Base-by-base conservation (phyloP, 495 filamentous ascomycete species). In the Cercophora sp. region DNA sequence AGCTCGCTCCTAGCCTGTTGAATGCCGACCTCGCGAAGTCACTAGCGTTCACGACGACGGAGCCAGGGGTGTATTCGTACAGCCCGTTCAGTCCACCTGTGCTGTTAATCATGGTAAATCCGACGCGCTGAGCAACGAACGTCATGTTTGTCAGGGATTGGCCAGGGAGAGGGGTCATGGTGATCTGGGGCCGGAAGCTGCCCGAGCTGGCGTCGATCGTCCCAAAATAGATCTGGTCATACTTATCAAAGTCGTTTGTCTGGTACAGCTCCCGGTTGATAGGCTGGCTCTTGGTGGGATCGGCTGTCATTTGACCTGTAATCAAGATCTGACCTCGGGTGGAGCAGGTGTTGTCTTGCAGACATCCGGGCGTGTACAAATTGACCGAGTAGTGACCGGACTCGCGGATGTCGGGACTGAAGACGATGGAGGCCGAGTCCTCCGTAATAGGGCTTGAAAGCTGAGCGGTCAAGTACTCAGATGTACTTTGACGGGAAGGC, bases 211-310 rank as follows among this genome's bases (percentile, higher is more conserved):
- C 83, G 61, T 97, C 90, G 49, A 99, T 82, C 53, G 79, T 80
- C 6, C 91, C 94, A 51, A 81, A 83, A 65, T 91, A 96, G 52
- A 97, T 82, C 49, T 85, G 82, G 61, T 97, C 94, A 57, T 93
- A 96, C 69, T 97, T 99, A 71, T 96, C 89, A 62, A 84, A 89
- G 57, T 89, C 71, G 68, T 97, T 97, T 15, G 90, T 96, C 71
- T 99, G 94, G 63, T 77, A 92, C 10, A 94, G 78, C 70, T 23
- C 79, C 69, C 49, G 71, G 48, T 70, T 68, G 36, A 76, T 70
- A 8, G 73, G 66, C 19, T 64, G 63, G 34, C 59, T 67, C 45
- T 69, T 71, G 26, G 78, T 75, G 13, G 54, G 63, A 26, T 73
- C 76, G 25, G 72, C 75, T 1, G 78, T 74, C 66, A 90, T 81